Evolutionary conservation across 108 stramenopile genomes (phyloP).

Genomic region (Skeletonema tropicum): DNA sequence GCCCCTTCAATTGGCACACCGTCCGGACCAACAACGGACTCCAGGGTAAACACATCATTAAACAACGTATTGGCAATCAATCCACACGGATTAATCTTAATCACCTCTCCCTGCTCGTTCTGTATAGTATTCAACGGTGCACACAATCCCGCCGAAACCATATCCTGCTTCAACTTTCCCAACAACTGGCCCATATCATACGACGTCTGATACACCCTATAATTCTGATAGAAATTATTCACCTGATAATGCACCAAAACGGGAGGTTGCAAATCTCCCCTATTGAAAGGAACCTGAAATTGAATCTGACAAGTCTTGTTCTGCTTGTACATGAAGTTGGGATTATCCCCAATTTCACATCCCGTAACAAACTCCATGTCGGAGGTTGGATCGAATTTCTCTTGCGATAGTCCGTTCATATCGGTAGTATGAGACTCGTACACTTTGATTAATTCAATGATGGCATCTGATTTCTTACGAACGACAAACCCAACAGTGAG

Average conservation of each 20-base stretch:
- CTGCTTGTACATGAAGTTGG: conserved; percentile 51
- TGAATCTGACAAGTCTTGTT: conserved; percentile 39
- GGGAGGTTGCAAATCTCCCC: conserved; percentile 83
- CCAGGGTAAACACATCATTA: conserved; percentile 87
- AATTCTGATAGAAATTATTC: conserved; percentile 98
- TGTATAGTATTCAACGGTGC: conserved; percentile 67
- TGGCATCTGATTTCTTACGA: conserved; percentile 54
- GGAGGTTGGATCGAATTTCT: not conserved
- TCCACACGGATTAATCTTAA: conserved; percentile 95
- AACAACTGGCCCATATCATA: conserved; percentile 32
- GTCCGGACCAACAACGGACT: conserved; percentile 38
- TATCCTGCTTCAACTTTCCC: conserved; percentile 26
- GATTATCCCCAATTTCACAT: conserved; percentile 51
- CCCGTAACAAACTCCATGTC: conserved; percentile 24
- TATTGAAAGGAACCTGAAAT: conserved; percentile 35
- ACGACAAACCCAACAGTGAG: conserved; percentile 63
- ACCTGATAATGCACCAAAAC: conserved; percentile 96
- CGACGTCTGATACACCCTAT: conserved; percentile 57
- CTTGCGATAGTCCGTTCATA: conserved; percentile 5
- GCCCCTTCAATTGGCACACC: conserved; percentile 40
- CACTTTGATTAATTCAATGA: conserved; percentile 61
- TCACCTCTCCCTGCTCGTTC: conserved; percentile 5
- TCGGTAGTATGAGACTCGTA: conserved; percentile 59
- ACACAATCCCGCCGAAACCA: conserved; percentile 39
- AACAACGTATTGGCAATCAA: conserved; percentile 98